Base-by-base conservation (phyloP, 208 protist species). In the Leishmania lainsoni region DNA sequence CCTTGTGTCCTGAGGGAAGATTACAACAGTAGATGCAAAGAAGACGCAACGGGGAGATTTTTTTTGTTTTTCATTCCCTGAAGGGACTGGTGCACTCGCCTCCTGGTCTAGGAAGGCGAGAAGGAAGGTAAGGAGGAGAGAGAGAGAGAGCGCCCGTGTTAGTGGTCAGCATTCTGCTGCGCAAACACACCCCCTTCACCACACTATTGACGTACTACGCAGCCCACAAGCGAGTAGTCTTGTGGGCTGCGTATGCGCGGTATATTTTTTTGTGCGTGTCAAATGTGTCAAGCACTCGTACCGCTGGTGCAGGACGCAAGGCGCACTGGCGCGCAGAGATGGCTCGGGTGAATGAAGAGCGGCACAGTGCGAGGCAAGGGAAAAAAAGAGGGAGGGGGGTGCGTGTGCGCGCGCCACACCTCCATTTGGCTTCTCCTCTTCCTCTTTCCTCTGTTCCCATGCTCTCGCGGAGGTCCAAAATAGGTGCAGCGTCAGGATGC, bases 121-220 rank as follows among this genome's bases (percentile, higher is more conserved):
- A 45, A 45, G 58, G 6, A 63, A 63, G 0, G 58, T n/a, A 10
- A 29, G 9, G 20, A 48, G 12, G 4, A 58, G 32, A 54, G 70
- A 52, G 3, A 52, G 42, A 20, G 39, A 2, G 26, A 32, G 58
- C 58, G 26, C 42, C 42, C 26, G 58, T 22, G 48, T 20, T n/a
- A 70, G 51, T 17, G 20, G n/a, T 63, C 65, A 48, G 74, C 74
- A 66, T 52, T 78, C 58, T 6, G 42, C 16, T 70, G 56, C 32
- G 61, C 29, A 63, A 63, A 3, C 42, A n/a, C 58, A 32, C 26
- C 9, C 8, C 8, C 8, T 10, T 71, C 14, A 10, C 35, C 29
- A 45, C 29, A 12, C 26, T 26, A 32, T 48, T 35, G 66, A 48
- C n/a, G 39, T 20, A 26, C 35, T 32, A 29, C 39, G 35, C 66